Base-by-base conservation (phyloP, 192 early-diverging fungal genomes). In the Linnemannia elongata region DNA sequence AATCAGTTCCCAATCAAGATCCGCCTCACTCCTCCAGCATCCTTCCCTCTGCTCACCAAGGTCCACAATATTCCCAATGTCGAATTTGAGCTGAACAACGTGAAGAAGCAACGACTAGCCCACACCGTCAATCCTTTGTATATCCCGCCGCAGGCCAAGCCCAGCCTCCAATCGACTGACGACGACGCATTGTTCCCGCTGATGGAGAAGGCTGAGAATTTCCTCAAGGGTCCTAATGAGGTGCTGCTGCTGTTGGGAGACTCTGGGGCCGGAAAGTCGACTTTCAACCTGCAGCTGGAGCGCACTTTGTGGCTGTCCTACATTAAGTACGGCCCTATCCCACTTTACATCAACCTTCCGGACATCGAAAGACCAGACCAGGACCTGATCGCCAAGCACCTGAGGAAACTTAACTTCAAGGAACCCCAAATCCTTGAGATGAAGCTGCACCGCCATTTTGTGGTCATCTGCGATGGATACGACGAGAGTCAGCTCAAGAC, bases 401-500 rank as follows among this genome's bases (percentile, higher is more conserved):
- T 73, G 27, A 41, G 4, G 39, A 45, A 41, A 33, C 22, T 24
- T 27, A 45, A 45, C 72, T 73, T 73, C n/a, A 49, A 24, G 7
- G 72, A 47, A 3, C 18, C 17, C 27, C 72, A 73, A n/a, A 73
- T 73, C 72, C 45, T 7, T 4, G 72, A 73, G n/a, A 41, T 73
- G 41, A 73, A 73, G 27, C 22, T 45, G n/a, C 44, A 73, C 42
- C 42, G 44, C 6, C 1, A 30, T 9, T 73, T 73, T 45, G 44
- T 73, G 22, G 41, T 73, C 41, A 73, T 73, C 12, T 73, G 72
- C 72, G 72, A 73, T 30, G 72, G 72, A 73, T 73, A 73, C 44
- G 72, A 73, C 27, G 72, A 73, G 42, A 45, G 72, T 49, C 72
- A 45, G 44, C 39, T 45, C 27, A 41, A 24, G 44, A 17, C 4